These are phyloP conservation scores for Ustilago loliicola DNA, from an alignment of 1,284 basidiomycete species.

Conservation along the genomic window DNA sequence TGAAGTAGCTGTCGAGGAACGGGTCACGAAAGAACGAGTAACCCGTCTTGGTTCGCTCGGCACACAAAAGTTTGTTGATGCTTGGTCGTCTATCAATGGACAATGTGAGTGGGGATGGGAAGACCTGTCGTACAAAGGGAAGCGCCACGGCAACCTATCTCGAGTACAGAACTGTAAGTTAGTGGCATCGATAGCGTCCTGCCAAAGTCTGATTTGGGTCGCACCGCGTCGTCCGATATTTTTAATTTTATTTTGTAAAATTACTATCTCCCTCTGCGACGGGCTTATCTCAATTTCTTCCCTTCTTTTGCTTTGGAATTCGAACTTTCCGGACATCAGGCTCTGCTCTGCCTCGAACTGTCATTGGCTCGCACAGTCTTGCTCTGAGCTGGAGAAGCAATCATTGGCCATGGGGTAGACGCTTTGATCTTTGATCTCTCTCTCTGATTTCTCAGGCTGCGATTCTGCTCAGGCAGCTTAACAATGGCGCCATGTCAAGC, in stretches of 20 bases:
- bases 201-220: neutral
- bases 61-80: no score
- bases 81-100: no score
- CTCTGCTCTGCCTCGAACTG: neutral
- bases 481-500: neutral
- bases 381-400: neutral
- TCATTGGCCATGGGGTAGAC: no score
- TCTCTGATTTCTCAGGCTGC: no score
- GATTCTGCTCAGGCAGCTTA: no score
- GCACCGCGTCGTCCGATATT: neutral
- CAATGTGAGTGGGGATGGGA: no score
- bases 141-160: neutral
- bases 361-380: slow-evolving; percentile 2
- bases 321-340: neutral
- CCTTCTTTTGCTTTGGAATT: neutral
- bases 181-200: neutral
- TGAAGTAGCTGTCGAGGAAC: slow-evolving; percentile 1
- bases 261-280: neutral
- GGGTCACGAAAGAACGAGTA: no score
- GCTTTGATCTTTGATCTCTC: neutral
- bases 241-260: neutral
- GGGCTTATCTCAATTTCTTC: neutral
- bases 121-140: no score
- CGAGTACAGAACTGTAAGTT: neutral
- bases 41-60: no score